Evolutionary conservation across 805 yeast species (phyloP), one percentile per base, ranked within the genome.

Genomic region (Candida lessepsii): DNA sequence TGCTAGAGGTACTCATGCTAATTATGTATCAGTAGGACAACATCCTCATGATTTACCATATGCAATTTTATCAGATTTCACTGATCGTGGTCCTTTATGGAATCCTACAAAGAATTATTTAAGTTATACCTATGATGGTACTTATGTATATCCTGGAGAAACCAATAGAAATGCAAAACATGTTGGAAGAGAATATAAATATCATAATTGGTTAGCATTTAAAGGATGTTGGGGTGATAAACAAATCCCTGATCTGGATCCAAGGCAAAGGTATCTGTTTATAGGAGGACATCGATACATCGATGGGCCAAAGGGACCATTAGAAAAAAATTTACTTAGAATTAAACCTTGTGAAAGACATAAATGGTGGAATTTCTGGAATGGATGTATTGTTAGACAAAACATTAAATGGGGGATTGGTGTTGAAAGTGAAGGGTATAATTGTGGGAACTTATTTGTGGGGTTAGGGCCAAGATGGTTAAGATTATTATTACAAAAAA

Each of bases 1-100:
- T 15, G 96, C 97, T 0, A 72, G 96, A 47, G 99, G 99, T 0
- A 91, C 99, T 0, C 99, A 91, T 64, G 98, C 98, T 14, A 91
- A 93, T 61, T 91, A 91, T 58, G 95, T 93, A 1, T 78, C 93
- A n/a, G 90, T 85, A 0, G 99, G 99, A 0, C 96, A 90, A 56
- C 96, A 91, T 58, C 81, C 96, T 0, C 98, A 90, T 58, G 99
- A 91, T 60, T 73, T 90, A 35, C 99, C 99, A 1, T 90, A 87
- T 65, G 83, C 86, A 38, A 90, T 95, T 41, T 67, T 91, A 38
- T 79, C 87, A 38, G 99, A 91, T 65, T 91, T 87, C 63, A 88
- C 99, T 1, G 99, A 91, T 60, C 71, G 96, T 31, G 99, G 99
- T 1, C 85, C 95, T 2, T 67, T 91, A 53, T 91, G 99, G 99